Evolutionary conservation across 192 early-diverging fungal species (phyloP), one percentile per base, ranked within the genome.

Genomic region (Backusella parvicylindrica): DNA sequence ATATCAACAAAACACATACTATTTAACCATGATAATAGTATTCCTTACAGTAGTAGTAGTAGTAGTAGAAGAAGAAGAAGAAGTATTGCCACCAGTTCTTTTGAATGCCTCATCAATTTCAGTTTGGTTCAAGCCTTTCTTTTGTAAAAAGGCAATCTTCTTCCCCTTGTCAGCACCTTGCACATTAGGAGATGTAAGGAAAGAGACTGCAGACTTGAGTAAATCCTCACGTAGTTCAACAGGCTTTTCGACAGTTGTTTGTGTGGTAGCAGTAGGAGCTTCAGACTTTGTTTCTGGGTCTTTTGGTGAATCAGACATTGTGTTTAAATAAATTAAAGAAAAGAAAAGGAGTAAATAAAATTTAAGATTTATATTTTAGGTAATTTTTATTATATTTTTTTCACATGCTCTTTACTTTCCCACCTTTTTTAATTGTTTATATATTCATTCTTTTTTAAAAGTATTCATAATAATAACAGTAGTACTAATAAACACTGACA

Each of bases 121-220:
- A 26, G 80, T 86, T 28, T 80, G 40, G 6, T 84, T 89, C 68
- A 95, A 69, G 9, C 93, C 93, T 71, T 95, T 95, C 38, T 88
- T 86, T 75, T 93, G 88, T 70, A 95, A 81, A 76, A 95, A 95
- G n/a, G 91, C 87, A 37, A 93, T 79, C 68, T 90, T 87, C 74
- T 94, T 93, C 11, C 85, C 84, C 32, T 93, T 80, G 3, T 93
- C 92, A 8, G 91, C 89, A 26, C 88, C 78, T 68, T 85, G 88
- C 0, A 95, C 93, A 74, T 91, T 93, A n/a, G 92, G 89, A 18
- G 94, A 92, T 5, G 81, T 83, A 35, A 95, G 81, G 83, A 95
- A 95, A 12, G 87, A 84, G 2, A 93, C 87, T 8, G 94, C 94
- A 15, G 77, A 78, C 32, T 84, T 80, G 43, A 90, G 64, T 72